These are phyloP conservation scores for Chlamydomonas urium DNA, from an alignment of 139 green algal genomes.

Conservation along the genomic window DNA sequence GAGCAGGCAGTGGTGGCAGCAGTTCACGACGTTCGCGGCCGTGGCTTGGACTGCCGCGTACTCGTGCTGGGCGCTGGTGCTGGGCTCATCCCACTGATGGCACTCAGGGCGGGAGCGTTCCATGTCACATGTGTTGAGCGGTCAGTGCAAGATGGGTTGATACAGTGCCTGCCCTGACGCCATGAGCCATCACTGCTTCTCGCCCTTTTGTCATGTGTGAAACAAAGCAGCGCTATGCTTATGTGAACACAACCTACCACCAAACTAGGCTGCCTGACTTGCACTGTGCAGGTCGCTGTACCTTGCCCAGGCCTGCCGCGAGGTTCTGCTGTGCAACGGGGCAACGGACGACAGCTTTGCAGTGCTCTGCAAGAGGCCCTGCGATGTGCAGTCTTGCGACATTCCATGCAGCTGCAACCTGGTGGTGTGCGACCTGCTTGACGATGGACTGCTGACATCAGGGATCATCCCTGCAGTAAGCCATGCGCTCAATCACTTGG, in stretches of 20 bases:
- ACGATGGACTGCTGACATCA: slow-evolving; percentile 47
- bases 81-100: slow-evolving; percentile 40
- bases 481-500: slow-evolving; percentile 34
- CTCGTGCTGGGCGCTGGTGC: slow-evolving; percentile 26
- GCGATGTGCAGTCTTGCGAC: slow-evolving; percentile 62
- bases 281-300: slow-evolving; percentile 72
- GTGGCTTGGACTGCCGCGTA: slow-evolving; percentile 20
- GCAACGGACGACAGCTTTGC: too few species aligned
- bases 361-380: slow-evolving; percentile 70
- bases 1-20: background rate
- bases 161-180: too few species aligned
- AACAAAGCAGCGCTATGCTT: too few species aligned
- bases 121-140: slow-evolving; percentile 74
- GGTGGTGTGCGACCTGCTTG: slow-evolving; percentile 61
- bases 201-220: too few species aligned
- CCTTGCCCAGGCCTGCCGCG: slow-evolving; percentile 56
- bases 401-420: slow-evolving; percentile 66
- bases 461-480: slow-evolving; percentile 26
- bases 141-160: too few species aligned
- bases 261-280: background rate
- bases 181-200: background rate
- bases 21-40: background rate
- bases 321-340: slow-evolving; percentile 40
- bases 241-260: background rate
- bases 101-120: slow-evolving; percentile 59